phyloP scores from a whole-genome alignment of 441 rosid genomes.

The Erodium moschatum region DNA sequence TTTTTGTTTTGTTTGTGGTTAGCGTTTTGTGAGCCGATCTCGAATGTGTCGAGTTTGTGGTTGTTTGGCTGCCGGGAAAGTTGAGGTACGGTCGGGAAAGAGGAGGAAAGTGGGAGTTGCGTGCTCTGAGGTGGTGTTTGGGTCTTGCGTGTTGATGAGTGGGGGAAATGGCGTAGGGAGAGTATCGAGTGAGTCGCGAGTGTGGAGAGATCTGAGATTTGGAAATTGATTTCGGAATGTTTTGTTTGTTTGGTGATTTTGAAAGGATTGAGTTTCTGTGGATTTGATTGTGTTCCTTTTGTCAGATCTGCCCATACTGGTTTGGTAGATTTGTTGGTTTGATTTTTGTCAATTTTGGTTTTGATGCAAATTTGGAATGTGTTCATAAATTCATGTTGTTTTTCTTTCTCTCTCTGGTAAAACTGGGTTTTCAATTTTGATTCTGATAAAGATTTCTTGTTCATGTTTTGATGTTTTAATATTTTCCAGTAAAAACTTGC shows the following conservation, averaged over 20 bases:
- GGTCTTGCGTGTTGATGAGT: neutral
- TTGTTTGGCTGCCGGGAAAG: constrained; percentile 21
- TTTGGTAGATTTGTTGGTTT: neutral
- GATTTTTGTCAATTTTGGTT: neutral
- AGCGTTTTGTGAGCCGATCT: constrained; percentile 2
- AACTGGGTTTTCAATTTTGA: neutral
- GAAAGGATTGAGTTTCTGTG: neutral
- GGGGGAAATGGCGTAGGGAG: neutral
- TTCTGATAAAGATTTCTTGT: neutral
- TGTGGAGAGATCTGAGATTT: constrained; percentile 22
- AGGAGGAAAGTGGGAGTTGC: neutral
- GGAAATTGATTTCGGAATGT: neutral
- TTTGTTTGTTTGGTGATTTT: neutral
- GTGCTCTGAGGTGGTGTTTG: neutral
- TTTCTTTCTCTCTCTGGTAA: neutral
- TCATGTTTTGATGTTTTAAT: neutral
- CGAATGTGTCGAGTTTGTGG: neutral
- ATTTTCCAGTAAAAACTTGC: neutral
- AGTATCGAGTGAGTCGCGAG: neutral
- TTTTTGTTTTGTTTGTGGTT: neutral
- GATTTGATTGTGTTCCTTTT: neutral
- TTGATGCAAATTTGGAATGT: neutral
- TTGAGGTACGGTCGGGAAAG: constrained; percentile 11
- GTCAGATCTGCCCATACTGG: neutral
- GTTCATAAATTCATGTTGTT: neutral